A percentile compares a stretch with the other conserved stretches of the same genome.
These are phyloP conservation scores for Phytophthora pseudosyringae DNA, from an alignment of 352 stramenopile genomes.

Conservation along the genomic window DNA sequence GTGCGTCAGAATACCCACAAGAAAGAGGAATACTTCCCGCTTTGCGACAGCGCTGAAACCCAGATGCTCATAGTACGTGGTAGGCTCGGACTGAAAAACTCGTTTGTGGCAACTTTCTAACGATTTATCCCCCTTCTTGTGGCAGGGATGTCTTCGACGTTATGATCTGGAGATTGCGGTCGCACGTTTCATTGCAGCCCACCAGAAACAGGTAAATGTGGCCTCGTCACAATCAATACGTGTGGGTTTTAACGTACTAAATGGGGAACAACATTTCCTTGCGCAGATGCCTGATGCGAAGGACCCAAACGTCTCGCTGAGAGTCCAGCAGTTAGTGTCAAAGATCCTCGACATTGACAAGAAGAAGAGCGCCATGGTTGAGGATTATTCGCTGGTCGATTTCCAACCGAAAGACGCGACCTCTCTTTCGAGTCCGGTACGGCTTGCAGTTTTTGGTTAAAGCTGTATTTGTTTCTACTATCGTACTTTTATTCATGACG, in stretches of 20 bases:
- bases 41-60: constrained; percentile 69
- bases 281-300: constrained; percentile 66
- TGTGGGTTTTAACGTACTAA: neutral
- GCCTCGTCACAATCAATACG: neutral
- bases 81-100: neutral
- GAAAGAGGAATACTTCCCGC: constrained; percentile 81
- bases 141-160: constrained; percentile 67
- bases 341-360: constrained; percentile 82
- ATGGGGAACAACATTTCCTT: neutral
- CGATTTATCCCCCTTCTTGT: neutral
- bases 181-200: constrained; percentile 71
- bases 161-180: constrained; percentile 83
- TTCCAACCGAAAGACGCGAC: constrained; percentile 72
- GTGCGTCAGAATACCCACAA: constrained; percentile 66
- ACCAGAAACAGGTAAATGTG: constrained; percentile 56
- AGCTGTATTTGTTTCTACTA: too few species aligned
- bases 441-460: too few species aligned
- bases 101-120: too few species aligned
- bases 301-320: constrained; percentile 57
- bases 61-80: constrained; percentile 54
- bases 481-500: too few species aligned
- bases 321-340: constrained; percentile 76
- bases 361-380: constrained; percentile 66
- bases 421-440: constrained; percentile 57
- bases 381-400: constrained; percentile 78